A percentile compares a stretch with the other conserved stretches of the same genome.
Evolutionary conservation across 371 early-diverging fungal species (phyloP).

Genomic region (Fennellomyces sp.): DNA sequence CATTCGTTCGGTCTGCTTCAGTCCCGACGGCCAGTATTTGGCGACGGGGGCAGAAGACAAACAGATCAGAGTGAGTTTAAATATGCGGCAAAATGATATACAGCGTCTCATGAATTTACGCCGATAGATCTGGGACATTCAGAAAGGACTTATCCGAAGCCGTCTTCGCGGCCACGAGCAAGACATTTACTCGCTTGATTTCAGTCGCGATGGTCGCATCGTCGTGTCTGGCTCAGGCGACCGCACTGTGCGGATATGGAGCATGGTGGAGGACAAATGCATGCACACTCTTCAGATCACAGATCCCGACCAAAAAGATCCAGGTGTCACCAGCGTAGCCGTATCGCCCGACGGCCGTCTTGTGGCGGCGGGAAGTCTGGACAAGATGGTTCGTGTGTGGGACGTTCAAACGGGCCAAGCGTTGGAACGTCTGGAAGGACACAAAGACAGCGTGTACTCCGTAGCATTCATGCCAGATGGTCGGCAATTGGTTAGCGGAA

Average conservation of each 20-base stretch:
- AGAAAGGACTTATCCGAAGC: constrained; percentile 67
- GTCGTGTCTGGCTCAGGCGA: constrained; percentile 97
- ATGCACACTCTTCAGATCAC: constrained; percentile 78
- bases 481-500: constrained; percentile 88
- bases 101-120: neutral
- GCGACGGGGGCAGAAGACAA: constrained; percentile 98
- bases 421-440: constrained; percentile 91
- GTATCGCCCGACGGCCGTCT: constrained; percentile 82
- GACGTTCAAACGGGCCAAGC: constrained; percentile 81
- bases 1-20: constrained; percentile 96
- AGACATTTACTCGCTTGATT: constrained; percentile 97
- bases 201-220: constrained; percentile 89
- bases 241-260: constrained; percentile 90
- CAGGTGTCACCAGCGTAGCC: constrained; percentile 95
- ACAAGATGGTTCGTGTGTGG: constrained; percentile 95
- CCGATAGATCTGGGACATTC: constrained; percentile 76
- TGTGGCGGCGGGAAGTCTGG: constrained; percentile 92
- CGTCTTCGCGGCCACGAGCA: constrained; percentile 90
- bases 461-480: constrained; percentile 98
- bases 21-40: constrained; percentile 88
- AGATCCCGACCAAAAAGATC: constrained; percentile 83
- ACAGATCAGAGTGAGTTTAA: constrained; percentile 75
- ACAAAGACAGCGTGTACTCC: constrained; percentile 95
- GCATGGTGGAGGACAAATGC: constrained; percentile 75
- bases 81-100: neutral